Conservation (phyloP, 805 yeast species). For the Ogataea dorogensis region DNA sequence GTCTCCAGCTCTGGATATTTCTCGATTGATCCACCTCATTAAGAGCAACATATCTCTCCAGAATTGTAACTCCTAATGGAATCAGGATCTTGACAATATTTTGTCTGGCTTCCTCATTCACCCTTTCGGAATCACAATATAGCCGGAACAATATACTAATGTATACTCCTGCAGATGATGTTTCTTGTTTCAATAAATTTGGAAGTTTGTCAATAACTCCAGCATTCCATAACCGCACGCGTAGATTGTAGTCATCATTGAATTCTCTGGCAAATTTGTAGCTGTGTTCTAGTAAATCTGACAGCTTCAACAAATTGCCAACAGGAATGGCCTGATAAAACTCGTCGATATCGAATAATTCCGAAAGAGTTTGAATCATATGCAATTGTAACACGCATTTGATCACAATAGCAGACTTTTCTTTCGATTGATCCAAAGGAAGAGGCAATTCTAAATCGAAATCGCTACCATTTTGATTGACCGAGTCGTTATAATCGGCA, state of each 20-base stretch:
- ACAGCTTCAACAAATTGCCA: slow-evolving; percentile 55
- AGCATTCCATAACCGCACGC: slow-evolving; percentile 87
- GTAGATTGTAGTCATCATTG: slow-evolving; percentile 82
- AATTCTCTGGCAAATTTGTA: slow-evolving; percentile 83
- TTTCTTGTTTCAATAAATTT: slow-evolving; percentile 86
- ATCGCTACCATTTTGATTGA: slow-evolving; percentile 11
- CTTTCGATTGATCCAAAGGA: slow-evolving; percentile 45
- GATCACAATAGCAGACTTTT: slow-evolving; percentile 77
- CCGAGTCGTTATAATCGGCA: slow-evolving; percentile 19
- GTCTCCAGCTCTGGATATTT: slow-evolving; percentile 82
- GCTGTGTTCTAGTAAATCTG: slow-evolving; percentile 60
- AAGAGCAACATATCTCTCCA: slow-evolving; percentile 65
- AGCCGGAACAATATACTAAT: slow-evolving; percentile 77
- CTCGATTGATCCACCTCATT: slow-evolving; percentile 79
- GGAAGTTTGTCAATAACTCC: slow-evolving; percentile 93
- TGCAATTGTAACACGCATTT: slow-evolving; percentile 88
- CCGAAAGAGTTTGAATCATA: slow-evolving; percentile 83
- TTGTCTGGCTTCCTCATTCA: slow-evolving; percentile 44
- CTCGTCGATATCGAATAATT: slow-evolving; percentile 65
- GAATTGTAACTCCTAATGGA: slow-evolving; percentile 69
- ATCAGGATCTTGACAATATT: slow-evolving; percentile 54
- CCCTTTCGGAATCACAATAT: slow-evolving; percentile 63
- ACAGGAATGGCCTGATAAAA: slow-evolving; percentile 74
- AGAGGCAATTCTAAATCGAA: slow-evolving; percentile 24
- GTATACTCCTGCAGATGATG: slow-evolving; percentile 83